Evolutionary conservation across 23 red algal species (phyloP).

Genomic region (Chondrus crispus): DNA sequence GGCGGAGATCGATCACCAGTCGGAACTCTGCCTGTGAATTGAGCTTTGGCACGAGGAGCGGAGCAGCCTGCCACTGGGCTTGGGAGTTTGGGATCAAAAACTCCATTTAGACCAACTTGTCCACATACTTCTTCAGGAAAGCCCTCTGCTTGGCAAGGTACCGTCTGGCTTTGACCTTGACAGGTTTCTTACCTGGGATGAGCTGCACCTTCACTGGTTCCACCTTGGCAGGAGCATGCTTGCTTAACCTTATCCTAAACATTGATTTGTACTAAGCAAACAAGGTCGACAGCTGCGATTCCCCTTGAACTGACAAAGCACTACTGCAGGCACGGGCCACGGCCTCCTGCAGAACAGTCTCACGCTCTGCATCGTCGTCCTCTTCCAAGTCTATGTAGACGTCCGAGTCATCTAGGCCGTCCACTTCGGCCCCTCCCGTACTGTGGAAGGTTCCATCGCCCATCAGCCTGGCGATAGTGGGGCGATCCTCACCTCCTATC

Average conservation of each 20-base stretch:
- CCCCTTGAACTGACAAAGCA: background rate
- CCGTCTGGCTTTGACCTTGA: background rate
- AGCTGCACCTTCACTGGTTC: background rate
- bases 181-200: background rate
- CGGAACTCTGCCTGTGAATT: background rate
- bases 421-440: background rate
- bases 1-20: background rate
- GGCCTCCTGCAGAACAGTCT: background rate
- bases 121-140: background rate
- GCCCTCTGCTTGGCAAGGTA: background rate
- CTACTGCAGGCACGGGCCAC: background rate
- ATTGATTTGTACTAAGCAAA: background rate
- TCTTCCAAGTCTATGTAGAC: background rate
- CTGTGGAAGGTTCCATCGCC: background rate
- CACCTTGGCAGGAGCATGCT: background rate
- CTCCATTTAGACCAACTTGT: background rate
- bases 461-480: background rate
- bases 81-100: background rate
- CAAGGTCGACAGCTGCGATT: background rate
- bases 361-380: background rate
- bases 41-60: conserved; percentile 22
- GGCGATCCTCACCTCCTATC: background rate
- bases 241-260: background rate
- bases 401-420: background rate
- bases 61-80: background rate